phyloP scores from a whole-genome alignment of 257 asterid species.

The Jaltomata sinuosa region DNA sequence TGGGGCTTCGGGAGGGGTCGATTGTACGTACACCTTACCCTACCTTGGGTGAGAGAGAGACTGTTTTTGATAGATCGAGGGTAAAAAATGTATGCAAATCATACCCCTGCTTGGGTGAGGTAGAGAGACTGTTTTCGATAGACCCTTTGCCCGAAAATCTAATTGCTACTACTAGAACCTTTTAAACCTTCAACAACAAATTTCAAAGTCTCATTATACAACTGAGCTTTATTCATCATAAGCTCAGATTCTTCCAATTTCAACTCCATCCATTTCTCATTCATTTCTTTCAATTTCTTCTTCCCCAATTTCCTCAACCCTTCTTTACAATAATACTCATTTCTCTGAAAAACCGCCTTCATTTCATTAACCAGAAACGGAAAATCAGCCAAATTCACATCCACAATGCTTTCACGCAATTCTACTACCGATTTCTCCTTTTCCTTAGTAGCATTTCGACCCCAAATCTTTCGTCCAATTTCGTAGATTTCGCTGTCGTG shows the following conservation, averaged over 20 bases:
- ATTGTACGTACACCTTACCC: neutral
- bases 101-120: neutral
- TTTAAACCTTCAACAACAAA: neutral
- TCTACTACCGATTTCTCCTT: neutral
- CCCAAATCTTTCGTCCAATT: conserved; percentile 12
- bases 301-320: conserved; percentile 10
- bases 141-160: too few species aligned
- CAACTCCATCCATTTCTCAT: conserved; percentile 16
- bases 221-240: neutral
- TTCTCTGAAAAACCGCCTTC: neutral
- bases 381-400: conserved; percentile 7
- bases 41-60: neutral
- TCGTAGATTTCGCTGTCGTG: conserved; percentile 3
- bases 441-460: neutral
- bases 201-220: neutral
- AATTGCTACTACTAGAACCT: neutral
- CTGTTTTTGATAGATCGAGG: too few species aligned
- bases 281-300: conserved; percentile 1
- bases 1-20: neutral
- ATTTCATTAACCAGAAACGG: conserved; percentile 5
- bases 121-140: neutral
- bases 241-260: conserved; percentile 7
- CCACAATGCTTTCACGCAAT: neutral
- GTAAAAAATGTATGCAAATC: neutral
- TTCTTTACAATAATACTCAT: neutral